Evolutionary conservation across 208 protist genomes (phyloP).

Genomic region (Leishmania lainsoni): DNA sequence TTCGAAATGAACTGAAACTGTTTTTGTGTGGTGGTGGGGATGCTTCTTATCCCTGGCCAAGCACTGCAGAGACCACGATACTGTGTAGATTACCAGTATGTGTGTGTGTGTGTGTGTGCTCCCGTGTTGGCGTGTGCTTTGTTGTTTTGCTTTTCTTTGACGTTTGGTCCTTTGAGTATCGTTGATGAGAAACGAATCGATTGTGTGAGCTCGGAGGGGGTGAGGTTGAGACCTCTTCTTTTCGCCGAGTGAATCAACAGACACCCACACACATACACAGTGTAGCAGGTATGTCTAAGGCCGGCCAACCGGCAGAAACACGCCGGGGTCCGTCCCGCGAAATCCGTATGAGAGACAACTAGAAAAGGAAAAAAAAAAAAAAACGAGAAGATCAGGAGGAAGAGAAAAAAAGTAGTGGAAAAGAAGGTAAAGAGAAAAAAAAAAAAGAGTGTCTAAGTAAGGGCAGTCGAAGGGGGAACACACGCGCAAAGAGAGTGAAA

Average conservation of each 20-base stretch:
- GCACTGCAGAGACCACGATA: neutral
- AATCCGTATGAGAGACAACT: neutral
- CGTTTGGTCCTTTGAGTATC: neutral
- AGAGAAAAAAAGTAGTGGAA: neutral
- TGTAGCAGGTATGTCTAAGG: neutral
- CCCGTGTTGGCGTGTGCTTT: neutral
- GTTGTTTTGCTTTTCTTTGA: neutral
- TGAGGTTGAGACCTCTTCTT: neutral
- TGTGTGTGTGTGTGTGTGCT: constrained; percentile 6
- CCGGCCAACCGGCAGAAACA: neutral
- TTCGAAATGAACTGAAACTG: neutral
- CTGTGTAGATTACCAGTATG: neutral
- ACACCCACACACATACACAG: neutral
- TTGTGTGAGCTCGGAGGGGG: neutral
- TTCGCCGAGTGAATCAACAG: neutral
- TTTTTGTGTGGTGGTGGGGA: neutral
- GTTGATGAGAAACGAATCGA: neutral
- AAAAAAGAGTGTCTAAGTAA: neutral
- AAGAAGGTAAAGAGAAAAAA: neutral
- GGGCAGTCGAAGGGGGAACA: neutral
- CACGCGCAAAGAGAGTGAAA: neutral
- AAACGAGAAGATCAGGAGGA: neutral
- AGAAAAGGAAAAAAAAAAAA: neutral
- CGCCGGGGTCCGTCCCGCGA: neutral
- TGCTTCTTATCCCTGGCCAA: neutral